Evolutionary conservation across 2,329 filamentous ascomycete species (phyloP).

Genomic region (Uncinocarpus reesii): DNA sequence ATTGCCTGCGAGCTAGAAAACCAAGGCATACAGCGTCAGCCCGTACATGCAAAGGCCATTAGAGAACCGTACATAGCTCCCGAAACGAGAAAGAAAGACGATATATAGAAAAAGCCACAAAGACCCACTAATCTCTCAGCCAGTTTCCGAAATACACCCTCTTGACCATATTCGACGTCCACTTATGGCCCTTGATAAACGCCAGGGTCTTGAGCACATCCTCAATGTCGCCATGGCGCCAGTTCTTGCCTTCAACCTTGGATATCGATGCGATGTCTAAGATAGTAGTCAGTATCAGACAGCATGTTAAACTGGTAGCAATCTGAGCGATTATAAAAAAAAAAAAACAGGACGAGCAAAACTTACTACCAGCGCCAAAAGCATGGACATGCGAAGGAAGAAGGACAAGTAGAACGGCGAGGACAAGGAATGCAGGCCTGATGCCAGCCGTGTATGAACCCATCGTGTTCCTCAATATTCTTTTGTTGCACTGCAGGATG

Average conservation of each 20-base stretch:
- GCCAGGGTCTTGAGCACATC: constrained; percentile 69
- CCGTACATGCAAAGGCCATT: not conserved
- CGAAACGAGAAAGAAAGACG: not conserved
- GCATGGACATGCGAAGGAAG: constrained; percentile 11
- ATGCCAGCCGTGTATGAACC: constrained; percentile 2
- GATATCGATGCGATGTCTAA: constrained; percentile 42
- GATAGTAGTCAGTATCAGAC: constrained; percentile 19
- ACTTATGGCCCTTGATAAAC: constrained; percentile 72
- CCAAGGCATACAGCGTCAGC: not conserved
- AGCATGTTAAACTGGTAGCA: not conserved
- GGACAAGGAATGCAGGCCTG: constrained; percentile 6
- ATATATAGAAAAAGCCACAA: not conserved
- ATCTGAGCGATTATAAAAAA: not conserved
- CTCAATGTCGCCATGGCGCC: constrained; percentile 59
- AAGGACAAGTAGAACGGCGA: constrained; percentile 10
- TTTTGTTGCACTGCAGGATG: not conserved
- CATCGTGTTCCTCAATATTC: constrained; percentile 2
- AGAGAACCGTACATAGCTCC: not conserved
- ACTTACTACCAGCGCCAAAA: constrained; percentile 17
- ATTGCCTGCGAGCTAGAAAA: constrained; percentile 57
- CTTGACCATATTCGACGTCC: constrained; percentile 68
- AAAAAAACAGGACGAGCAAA: not conserved
- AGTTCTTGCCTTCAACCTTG: constrained; percentile 42
- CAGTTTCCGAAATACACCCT: constrained; percentile 79
- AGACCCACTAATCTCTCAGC: constrained; percentile 60